phyloP scores from a whole-genome alignment of 352 stramenopile species.

The Globisporangium alternatum region DNA sequence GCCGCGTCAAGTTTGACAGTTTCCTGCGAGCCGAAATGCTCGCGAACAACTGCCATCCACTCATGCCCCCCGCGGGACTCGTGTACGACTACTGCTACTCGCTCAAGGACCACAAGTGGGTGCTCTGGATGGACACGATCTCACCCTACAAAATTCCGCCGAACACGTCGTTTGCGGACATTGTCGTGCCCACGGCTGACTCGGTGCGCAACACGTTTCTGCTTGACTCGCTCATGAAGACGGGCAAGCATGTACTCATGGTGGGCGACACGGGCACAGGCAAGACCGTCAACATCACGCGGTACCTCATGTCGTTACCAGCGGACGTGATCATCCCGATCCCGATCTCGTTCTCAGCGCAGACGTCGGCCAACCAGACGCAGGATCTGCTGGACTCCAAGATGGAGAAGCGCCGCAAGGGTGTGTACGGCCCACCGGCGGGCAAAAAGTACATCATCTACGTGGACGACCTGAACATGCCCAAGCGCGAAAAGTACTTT shows the following conservation, averaged over 20 bases:
- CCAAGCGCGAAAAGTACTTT: constrained; percentile 92
- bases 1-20: constrained; percentile 84
- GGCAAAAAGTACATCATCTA: constrained; percentile 94
- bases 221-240: constrained; percentile 79
- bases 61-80: constrained; percentile 55
- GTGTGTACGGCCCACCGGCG: constrained; percentile 88
- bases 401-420: constrained; percentile 92
- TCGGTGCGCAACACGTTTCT: constrained; percentile 93
- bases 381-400: constrained; percentile 91
- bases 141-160: constrained; percentile 66
- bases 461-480: constrained; percentile 96
- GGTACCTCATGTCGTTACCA: constrained; percentile 84
- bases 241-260: constrained; percentile 93
- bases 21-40: constrained; percentile 87
- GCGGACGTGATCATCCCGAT: constrained; percentile 90
- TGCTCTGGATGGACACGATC: constrained; percentile 94
- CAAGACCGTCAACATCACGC: constrained; percentile 93
- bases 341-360: constrained; percentile 89
- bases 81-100: constrained; percentile 93
- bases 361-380: constrained; percentile 92
- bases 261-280: constrained; percentile 92
- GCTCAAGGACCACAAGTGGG: constrained; percentile 87
- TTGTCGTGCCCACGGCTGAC: constrained; percentile 93
- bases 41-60: constrained; percentile 49
- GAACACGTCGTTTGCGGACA: constrained; percentile 84